A percentile compares a stretch with the other conserved stretches of the same genome.
These are phyloP conservation scores for Euphorbia pulcherrima DNA, from an alignment of 345 rosid species.

Conservation along the genomic window DNA sequence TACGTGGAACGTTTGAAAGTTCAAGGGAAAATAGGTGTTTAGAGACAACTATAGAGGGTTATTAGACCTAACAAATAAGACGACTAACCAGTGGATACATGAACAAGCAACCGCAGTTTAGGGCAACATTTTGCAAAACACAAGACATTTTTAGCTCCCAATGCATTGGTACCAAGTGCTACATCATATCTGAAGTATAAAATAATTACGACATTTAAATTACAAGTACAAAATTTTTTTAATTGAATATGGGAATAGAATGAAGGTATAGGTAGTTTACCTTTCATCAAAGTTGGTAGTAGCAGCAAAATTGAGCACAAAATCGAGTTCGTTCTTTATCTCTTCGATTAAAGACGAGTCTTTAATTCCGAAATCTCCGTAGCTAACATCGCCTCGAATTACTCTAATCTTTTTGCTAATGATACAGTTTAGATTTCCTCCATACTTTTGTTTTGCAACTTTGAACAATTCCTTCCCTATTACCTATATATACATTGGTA, in stretches of 20 bases:
- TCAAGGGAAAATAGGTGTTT: no score
- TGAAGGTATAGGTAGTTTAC: background rate
- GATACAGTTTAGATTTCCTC: constrained; percentile 17
- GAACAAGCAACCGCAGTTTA: constrained; percentile 37
- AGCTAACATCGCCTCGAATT: constrained; percentile 28
- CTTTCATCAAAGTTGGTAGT: constrained; percentile 41
- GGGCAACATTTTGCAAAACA: constrained; percentile 43
- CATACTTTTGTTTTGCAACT: constrained; percentile 28
- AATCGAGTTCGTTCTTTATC: constrained; percentile 25
- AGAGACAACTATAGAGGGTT: no score
- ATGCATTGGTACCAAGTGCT: constrained; percentile 48
- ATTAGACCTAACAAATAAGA: background rate
- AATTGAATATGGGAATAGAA: background rate
- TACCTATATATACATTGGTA: constrained; percentile 13
- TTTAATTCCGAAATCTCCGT: constrained; percentile 26
- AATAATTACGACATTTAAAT: background rate
- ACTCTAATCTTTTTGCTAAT: constrained; percentile 27
- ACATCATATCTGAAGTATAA: constrained; percentile 48
- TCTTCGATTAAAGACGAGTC: constrained; percentile 18
- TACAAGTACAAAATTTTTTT: constrained; percentile 7
- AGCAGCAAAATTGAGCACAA: constrained; percentile 32
- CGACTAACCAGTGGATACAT: constrained; percentile 61
- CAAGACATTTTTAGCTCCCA: constrained; percentile 43
- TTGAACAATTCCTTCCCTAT: constrained; percentile 33
- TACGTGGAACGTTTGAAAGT: no score